phyloP scores from a whole-genome alignment of 768 basidiomycete species.

The Leucosporidium creatinivorum region DNA sequence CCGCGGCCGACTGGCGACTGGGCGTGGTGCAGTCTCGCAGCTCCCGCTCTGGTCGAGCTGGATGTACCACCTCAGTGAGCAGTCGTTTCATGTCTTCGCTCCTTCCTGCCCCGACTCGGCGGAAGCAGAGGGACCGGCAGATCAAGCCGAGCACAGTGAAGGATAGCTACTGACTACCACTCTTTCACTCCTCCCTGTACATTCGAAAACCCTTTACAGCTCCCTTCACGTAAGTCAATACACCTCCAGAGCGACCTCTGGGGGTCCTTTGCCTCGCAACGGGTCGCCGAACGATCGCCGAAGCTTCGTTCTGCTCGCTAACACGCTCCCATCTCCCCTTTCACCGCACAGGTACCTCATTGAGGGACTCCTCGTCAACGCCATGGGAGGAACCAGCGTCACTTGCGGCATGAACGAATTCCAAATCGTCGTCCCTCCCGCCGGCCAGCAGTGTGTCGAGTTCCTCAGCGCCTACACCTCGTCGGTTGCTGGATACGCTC shows the following conservation, averaged over 20 bases:
- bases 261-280: not conserved
- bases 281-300: slow-evolving; percentile 6
- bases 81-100: too few species aligned
- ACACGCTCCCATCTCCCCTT: slow-evolving; percentile 45
- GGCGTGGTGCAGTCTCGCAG: slow-evolving; percentile 60
- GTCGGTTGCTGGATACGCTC: slow-evolving; percentile 24
- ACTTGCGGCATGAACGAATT: slow-evolving; percentile 21
- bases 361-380: slow-evolving; percentile 44
- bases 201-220: too few species aligned
- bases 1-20: too few species aligned
- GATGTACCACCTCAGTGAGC: slow-evolving; percentile 52
- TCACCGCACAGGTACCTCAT: slow-evolving; percentile 52
- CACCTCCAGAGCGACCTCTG: too few species aligned
- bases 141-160: too few species aligned
- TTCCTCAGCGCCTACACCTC: slow-evolving; percentile 29
- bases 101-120: too few species aligned
- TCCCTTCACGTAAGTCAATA: not conserved
- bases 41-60: slow-evolving; percentile 57
- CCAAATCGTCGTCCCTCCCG: slow-evolving; percentile 31
- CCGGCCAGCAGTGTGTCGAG: slow-evolving; percentile 26
- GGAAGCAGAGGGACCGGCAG: too few species aligned
- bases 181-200: too few species aligned
- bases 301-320: not conserved
- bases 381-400: slow-evolving; percentile 21
- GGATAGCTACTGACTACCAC: too few species aligned